These are phyloP conservation scores for Antarctomyces pellizariae DNA, from an alignment of 495 filamentous ascomycete species.

Conservation along the genomic window DNA sequence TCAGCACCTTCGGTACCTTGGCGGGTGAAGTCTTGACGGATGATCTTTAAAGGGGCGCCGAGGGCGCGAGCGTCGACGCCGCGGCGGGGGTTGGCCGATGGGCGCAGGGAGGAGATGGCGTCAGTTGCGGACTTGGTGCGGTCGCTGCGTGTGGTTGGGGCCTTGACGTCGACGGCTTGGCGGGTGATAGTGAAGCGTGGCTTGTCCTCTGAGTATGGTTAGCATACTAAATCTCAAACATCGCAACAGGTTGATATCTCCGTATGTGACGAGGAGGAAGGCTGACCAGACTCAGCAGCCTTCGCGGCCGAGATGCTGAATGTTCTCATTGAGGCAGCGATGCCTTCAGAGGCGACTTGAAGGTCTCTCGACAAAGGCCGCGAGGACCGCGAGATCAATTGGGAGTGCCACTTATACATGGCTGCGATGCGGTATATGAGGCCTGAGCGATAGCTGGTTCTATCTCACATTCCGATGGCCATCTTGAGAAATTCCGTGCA, in stretches of 20 bases:
- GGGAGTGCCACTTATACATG: constrained; percentile 15
- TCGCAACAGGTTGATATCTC: too few relatives aligned
- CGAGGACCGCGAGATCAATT: constrained; percentile 11
- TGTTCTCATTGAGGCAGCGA: constrained; percentile 18
- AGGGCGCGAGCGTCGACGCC: constrained; percentile 10
- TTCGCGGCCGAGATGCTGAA: constrained; percentile 16
- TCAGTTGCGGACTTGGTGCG: constrained; percentile 7
- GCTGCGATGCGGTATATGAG: constrained; percentile 4
- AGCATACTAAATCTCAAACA: not conserved
- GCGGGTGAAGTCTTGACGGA: constrained; percentile 7
- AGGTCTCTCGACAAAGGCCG: constrained; percentile 13
- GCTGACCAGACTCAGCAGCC: constrained; percentile 6
- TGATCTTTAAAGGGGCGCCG: constrained; percentile 10
- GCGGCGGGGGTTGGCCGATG: constrained; percentile 1
- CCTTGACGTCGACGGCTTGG: not conserved
- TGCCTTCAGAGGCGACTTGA: constrained; percentile 17
- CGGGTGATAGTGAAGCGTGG: not conserved
- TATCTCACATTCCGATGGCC: not conserved
- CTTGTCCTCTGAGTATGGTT: not conserved
- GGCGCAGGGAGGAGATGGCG: constrained; percentile 6
- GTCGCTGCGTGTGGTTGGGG: constrained; percentile 3
- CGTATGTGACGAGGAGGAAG: constrained; percentile 1
- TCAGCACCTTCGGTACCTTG: not conserved
- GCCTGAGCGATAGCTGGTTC: constrained; percentile 2
- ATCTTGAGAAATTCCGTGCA: not conserved